phyloP scores from a whole-genome alignment of 2,329 filamentous ascomycete genomes.

The Trichophyton verrucosum region DNA sequence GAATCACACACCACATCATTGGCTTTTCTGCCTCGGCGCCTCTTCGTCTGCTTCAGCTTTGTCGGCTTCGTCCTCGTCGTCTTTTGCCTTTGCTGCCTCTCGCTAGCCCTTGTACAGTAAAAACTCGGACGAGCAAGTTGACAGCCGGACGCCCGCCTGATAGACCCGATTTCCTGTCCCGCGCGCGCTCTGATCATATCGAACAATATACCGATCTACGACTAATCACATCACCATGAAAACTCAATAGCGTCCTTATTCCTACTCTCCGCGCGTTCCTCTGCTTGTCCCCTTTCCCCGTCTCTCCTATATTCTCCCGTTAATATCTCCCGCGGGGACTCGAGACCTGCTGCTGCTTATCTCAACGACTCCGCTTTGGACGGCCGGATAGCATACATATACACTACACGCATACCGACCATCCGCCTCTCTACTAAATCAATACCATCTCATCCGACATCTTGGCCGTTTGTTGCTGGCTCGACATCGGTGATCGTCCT shows the following conservation, averaged over 20 bases:
- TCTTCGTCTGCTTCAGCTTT: neutral
- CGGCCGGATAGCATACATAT: neutral
- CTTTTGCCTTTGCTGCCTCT: neutral
- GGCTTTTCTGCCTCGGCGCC: no score
- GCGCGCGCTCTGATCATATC: neutral
- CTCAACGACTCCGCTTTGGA: neutral
- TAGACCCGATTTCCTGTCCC: neutral
- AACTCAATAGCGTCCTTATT: neutral
- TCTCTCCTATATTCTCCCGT: neutral
- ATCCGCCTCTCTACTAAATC: neutral
- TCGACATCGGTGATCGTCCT: neutral
- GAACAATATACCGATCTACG: constrained; percentile 1
- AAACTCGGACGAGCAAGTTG: neutral
- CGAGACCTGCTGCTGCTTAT: no score
- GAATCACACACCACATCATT: neutral
- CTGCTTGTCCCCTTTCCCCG: neutral
- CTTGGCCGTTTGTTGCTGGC: neutral
- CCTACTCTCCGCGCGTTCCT: neutral
- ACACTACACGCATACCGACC: neutral
- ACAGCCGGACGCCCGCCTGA: constrained; percentile 3
- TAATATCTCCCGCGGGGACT: neutral
- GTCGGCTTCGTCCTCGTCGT: neutral
- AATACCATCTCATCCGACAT: neutral
- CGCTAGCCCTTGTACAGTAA: neutral
- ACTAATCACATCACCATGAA: constrained; percentile 11